Percentiles rank a stretch among this genome's conserved stretches.
Evolutionary conservation across 2,329 filamentous ascomycete species (phyloP).

Genomic region (Blastomyces percursus): DNA sequence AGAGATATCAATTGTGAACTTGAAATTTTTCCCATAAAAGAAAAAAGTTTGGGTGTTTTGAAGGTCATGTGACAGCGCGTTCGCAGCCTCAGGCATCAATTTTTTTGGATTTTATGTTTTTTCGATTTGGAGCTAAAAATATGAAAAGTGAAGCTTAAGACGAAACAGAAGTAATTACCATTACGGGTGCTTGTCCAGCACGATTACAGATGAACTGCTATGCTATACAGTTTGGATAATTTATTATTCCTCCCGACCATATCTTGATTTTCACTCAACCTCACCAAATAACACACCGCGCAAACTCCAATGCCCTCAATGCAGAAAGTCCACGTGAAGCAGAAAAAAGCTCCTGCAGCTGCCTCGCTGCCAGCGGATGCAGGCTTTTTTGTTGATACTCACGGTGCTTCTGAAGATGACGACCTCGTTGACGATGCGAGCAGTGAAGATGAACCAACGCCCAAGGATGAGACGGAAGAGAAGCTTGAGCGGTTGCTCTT

Average conservation of each 20-base stretch:
- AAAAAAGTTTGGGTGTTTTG: not conserved
- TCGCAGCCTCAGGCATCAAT: not conserved
- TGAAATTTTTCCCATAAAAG: not conserved
- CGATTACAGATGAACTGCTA: not conserved
- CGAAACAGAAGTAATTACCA: not conserved
- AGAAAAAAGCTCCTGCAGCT: not conserved
- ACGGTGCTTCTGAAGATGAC: slow-evolving; percentile 15
- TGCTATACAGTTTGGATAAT: not conserved
- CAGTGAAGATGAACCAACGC: slow-evolving; percentile 19
- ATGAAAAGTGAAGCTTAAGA: not conserved
- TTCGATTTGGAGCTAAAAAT: not conserved
- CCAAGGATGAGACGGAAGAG: slow-evolving; percentile 69
- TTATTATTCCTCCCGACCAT: not conserved
- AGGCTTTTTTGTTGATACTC: not conserved
- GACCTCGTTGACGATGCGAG: slow-evolving; percentile 22
- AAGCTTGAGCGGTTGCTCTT: slow-evolving; percentile 83
- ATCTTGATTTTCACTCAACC: not conserved
- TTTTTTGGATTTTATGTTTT: not conserved
- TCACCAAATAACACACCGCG: not conserved
- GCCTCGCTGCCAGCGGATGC: not conserved
- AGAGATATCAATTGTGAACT: not conserved
- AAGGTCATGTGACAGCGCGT: not conserved
- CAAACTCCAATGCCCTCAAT: not conserved
- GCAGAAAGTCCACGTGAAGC: slow-evolving; percentile 2
- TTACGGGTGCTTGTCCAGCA: not conserved